Conservation (phyloP, 345 rosid genomes). For the Erucastrum elatum region DNA sequence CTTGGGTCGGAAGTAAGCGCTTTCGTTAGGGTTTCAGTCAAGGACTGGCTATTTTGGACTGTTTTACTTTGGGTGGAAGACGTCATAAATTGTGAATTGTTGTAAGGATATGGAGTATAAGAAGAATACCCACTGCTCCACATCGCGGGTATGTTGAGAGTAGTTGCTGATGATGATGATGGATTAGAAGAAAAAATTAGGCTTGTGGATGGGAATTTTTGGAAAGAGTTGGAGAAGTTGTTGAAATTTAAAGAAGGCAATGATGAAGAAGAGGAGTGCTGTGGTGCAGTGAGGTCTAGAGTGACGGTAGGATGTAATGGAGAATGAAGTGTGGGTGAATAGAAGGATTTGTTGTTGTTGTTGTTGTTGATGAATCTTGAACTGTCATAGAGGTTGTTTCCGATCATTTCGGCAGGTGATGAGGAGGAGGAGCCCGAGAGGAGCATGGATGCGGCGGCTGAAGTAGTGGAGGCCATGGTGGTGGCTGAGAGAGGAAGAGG, state of each 20-base stretch:
- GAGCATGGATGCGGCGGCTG: conserved; percentile 82
- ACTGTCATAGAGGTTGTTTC: conserved; percentile 52
- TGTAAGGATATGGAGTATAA: conserved; percentile 36
- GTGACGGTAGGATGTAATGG: conserved; percentile 71
- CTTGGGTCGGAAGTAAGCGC: conserved; percentile 65
- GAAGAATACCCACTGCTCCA: conserved; percentile 53
- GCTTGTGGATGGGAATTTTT: conserved; percentile 55
- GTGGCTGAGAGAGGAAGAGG: conserved; percentile 72
- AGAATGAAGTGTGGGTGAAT: conserved; percentile 42
- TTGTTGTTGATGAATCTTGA: conserved; percentile 45
- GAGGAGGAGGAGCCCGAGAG: conserved; percentile 67
- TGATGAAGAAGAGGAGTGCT: conserved; percentile 45
- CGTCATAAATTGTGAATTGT: conserved; percentile 36
- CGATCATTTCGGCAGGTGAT: conserved; percentile 44
- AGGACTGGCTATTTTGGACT: conserved; percentile 45
- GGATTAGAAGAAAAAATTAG: conserved; percentile 52
- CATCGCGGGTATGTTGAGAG: conserved; percentile 39
- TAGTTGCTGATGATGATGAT: conserved; percentile 46
- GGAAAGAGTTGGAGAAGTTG: conserved; percentile 42
- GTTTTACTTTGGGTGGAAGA: conserved; percentile 37
- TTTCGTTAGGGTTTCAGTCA: conserved; percentile 69
- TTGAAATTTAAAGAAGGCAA: conserved; percentile 45
- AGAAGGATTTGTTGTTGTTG: conserved; percentile 44
- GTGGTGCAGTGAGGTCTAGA: conserved; percentile 71
- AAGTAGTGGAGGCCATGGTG: conserved; percentile 81